Conservation (phyloP, 179 eudicot genomes). For the Beta corolliflora region DNA sequence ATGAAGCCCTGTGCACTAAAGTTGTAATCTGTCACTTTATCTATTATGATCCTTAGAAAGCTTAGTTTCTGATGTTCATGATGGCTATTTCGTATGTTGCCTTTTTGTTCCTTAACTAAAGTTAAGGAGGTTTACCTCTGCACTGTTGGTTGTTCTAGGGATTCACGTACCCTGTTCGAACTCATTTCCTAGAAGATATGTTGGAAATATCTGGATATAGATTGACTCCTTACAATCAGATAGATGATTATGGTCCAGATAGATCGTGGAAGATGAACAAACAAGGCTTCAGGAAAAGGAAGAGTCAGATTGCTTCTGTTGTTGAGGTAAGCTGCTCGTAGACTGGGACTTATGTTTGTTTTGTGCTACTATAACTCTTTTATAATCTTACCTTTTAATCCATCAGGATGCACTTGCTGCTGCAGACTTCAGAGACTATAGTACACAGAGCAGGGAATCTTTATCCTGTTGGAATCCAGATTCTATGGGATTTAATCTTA, state of each 20-base stretch:
- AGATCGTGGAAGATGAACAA: conserved; percentile 83
- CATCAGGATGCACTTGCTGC: conserved; percentile 71
- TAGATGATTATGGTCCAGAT: conserved; percentile 87
- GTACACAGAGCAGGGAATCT: conserved; percentile 65
- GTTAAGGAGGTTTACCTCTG: background rate
- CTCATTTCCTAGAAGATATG: conserved; percentile 76
- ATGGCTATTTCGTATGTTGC: conserved; percentile 14
- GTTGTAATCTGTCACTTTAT: background rate
- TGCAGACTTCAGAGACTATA: conserved; percentile 69
- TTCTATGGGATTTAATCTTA: conserved; percentile 79
- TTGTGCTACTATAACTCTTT: conserved; percentile 7
- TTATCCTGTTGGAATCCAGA: conserved; percentile 96
- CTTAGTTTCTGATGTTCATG: background rate
- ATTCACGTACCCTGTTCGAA: conserved; percentile 75
- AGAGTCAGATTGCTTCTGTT: conserved; percentile 83
- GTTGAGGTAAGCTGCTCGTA: conserved; percentile 58
- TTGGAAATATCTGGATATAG: conserved; percentile 77
- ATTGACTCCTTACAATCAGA: conserved; percentile 76
- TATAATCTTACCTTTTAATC: conserved; percentile 15
- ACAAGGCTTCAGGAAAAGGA: conserved; percentile 81
- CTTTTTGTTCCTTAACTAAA: conserved; percentile 12
- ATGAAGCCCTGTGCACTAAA: background rate
- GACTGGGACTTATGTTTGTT: conserved; percentile 6
- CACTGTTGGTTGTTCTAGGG: conserved; percentile 53
- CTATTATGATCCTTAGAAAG: background rate